These are phyloP conservation scores for Phyllosticta citrichinensis DNA, from an alignment of 2,329 filamentous ascomycete genomes.

Conservation along the genomic window DNA sequence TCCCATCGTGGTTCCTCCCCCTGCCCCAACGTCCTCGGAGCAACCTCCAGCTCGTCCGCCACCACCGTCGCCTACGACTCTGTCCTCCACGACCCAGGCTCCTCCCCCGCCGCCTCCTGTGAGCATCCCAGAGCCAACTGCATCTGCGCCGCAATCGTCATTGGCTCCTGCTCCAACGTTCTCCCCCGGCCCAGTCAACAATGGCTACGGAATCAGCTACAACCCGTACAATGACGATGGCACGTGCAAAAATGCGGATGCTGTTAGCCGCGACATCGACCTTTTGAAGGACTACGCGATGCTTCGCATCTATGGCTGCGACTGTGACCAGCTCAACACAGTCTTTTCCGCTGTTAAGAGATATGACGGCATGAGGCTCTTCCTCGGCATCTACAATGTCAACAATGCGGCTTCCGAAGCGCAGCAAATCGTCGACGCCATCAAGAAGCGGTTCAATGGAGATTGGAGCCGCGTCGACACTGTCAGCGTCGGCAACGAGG, in stretches of 20 bases:
- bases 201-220: constrained; percentile 7
- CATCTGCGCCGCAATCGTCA: not conserved
- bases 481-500: constrained; percentile 71
- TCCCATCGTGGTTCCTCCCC: not conserved
- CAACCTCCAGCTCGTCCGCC: not conserved
- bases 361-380: constrained; percentile 50
- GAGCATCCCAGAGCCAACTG: not conserved
- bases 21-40: not conserved
- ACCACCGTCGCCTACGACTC: not conserved
- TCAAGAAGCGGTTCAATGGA: constrained; percentile 28
- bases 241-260: constrained; percentile 56
- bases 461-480: constrained; percentile 63
- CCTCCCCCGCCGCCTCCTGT: not conserved
- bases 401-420: constrained; percentile 40
- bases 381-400: constrained; percentile 59
- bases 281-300: constrained; percentile 49
- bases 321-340: constrained; percentile 61
- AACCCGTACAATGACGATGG: constrained; percentile 6
- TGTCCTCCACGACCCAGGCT: not conserved
- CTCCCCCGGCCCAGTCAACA: not conserved
- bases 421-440: constrained; percentile 48
- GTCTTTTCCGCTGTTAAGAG: constrained; percentile 54
- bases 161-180: not conserved
- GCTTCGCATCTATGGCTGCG: constrained; percentile 69
- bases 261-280: constrained; percentile 57